Evolutionary conservation across 495 filamentous ascomycete species (phyloP).

Genomic region (Pseudevernia furfuracea): DNA sequence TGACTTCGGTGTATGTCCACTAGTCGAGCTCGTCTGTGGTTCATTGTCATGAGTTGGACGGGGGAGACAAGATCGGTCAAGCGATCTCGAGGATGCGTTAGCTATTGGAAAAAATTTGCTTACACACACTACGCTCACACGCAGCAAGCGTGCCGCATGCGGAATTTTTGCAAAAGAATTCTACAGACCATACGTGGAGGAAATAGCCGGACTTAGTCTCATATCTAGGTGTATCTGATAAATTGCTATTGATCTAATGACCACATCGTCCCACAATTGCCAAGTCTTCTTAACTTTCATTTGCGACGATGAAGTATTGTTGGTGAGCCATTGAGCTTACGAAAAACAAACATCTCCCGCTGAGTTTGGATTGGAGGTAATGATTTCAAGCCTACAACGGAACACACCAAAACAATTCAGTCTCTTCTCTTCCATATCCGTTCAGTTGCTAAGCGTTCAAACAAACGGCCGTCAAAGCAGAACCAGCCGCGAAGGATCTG

Average conservation of each 20-base stretch:
- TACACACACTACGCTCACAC: background rate
- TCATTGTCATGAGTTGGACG: background rate
- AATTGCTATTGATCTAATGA: background rate
- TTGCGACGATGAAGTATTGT: background rate
- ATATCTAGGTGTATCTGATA: background rate
- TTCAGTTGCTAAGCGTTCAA: no score
- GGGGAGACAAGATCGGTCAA: background rate
- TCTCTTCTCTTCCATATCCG: no score
- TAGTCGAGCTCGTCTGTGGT: background rate
- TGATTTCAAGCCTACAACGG: background rate
- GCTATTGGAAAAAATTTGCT: background rate
- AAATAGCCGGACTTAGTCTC: background rate
- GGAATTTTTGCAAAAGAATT: no score
- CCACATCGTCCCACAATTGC: background rate
- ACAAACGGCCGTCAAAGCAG: no score
- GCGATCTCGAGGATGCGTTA: background rate
- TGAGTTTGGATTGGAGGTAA: background rate
- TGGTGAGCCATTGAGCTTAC: background rate
- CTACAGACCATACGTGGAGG: background rate
- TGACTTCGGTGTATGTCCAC: conserved; percentile 16
- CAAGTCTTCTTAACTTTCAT: background rate
- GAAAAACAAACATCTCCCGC: background rate
- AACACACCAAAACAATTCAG: no score
- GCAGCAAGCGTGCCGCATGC: background rate
- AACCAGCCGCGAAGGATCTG: no score